Evolutionary conservation across 73 alveolate species (phyloP).

Genomic region (Stentor coeruleus): DNA sequence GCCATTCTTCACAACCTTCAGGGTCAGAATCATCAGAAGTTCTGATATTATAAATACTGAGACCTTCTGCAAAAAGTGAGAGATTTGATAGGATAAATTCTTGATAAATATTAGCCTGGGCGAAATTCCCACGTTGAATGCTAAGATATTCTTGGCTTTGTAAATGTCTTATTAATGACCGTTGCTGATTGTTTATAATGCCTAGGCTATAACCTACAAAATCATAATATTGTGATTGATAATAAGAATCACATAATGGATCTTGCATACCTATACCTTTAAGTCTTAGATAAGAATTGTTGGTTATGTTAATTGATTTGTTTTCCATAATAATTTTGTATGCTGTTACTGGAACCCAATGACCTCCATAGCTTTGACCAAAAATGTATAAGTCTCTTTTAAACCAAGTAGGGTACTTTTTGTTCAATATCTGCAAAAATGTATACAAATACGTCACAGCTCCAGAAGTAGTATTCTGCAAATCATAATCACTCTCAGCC

Average conservation of each 20-base stretch:
- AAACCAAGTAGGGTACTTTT: slow-evolving; percentile 51
- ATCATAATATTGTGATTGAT: slow-evolving; percentile 23
- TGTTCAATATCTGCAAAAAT: slow-evolving; percentile 46
- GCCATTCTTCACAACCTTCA: slow-evolving; percentile 29
- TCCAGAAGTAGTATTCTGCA: background rate
- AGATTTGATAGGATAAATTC: background rate
- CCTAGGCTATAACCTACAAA: slow-evolving; percentile 26
- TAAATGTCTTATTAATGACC: background rate
- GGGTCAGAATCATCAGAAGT: slow-evolving; percentile 37
- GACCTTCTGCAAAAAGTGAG: slow-evolving; percentile 20
- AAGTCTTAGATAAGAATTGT: no score
- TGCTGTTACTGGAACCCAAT: slow-evolving; percentile 69
- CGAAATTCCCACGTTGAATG: background rate
- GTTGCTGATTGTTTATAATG: slow-evolving; percentile 21
- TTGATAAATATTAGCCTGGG: background rate
- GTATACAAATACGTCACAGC: background rate
- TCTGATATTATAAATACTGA: slow-evolving; percentile 53
- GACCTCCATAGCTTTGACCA: slow-evolving; percentile 89
- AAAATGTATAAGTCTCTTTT: slow-evolving; percentile 62
- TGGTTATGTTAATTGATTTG: background rate
- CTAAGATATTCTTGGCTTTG: background rate
- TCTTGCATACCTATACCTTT: slow-evolving; percentile 56
- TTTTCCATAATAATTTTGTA: slow-evolving; percentile 32
- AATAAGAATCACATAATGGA: slow-evolving; percentile 43
- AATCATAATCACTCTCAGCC: background rate